Base-by-base conservation (phyloP, 129 eudicot species). In the Tagetes erecta region DNA sequence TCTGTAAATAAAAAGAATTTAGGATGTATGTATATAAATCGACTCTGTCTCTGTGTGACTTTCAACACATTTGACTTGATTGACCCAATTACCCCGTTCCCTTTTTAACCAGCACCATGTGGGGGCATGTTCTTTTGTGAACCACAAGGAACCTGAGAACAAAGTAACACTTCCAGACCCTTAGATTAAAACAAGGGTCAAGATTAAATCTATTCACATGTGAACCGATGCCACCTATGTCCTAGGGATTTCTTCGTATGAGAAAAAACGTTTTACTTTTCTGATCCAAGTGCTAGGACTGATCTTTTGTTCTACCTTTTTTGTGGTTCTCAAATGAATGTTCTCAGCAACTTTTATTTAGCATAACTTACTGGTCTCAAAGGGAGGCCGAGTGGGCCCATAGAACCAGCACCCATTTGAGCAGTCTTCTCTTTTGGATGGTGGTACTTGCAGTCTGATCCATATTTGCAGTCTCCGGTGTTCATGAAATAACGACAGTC, bases 331-430 rank as follows among this genome's bases (percentile, higher is more conserved):
- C 33, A 53, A 14, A 14, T 14, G 31, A 53, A 53, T 8, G 14
- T 14, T 27, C 31, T 5, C 59, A n/a, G 51, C 52, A 38, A 39
- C 53, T 13, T 37, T 8, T 6, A 35, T 27, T 71, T 71, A 40
- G 33, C 20, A 42, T 2, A 20, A 83, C 91, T 89, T 74, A 92
- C 97, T 41, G 96, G 96, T 82, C 96, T 82, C 5, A 85, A 66
- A 50, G 98, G 98, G 66, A 92, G 96, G 40, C 96, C 96, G 35
- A 87, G 87, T 46, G 98, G 96, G 36, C 96, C 96, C 39, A 92
- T 33, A 11, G 83, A 78, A 70, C 60, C 73, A 44, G 86, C 72
- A 60, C 86, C 81, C 49, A 73, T 40, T 76, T 87, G 91, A 56
- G 83, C 77, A 51, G 72, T 53, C 82, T 74, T 89, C 49, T 92